phyloP scores from a whole-genome alignment of 2,329 filamentous ascomycete genomes.

The Chrysosporium keratinophilum region DNA sequence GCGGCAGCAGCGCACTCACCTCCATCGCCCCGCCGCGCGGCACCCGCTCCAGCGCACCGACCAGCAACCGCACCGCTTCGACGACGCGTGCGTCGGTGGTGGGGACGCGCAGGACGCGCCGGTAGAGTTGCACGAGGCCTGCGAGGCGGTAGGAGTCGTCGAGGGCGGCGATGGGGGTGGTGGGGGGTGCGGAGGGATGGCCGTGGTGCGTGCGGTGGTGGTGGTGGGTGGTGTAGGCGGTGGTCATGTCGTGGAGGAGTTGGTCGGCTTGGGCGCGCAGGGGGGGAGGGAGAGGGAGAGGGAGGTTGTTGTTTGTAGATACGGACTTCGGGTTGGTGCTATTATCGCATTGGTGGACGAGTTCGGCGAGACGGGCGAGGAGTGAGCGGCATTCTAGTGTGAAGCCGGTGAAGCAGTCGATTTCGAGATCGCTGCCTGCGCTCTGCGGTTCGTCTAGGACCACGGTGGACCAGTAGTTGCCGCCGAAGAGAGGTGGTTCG shows the following conservation, averaged over 20 bases:
- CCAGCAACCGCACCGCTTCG: constrained; percentile 51
- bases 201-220: constrained; percentile 34
- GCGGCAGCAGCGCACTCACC: constrained; percentile 64
- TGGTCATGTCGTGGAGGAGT: constrained; percentile 52
- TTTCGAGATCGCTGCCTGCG: constrained; percentile 52
- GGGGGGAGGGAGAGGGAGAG: constrained; percentile 33
- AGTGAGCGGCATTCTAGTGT: constrained; percentile 61
- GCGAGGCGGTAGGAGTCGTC: constrained; percentile 75
- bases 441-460: not conserved
- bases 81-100: constrained; percentile 52
- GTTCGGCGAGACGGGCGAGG: constrained; percentile 59
- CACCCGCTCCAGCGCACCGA: constrained; percentile 53
- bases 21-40: constrained; percentile 59
- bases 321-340: not conserved
- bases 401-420: constrained; percentile 74
- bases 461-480: constrained; percentile 43
- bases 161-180: constrained; percentile 47
- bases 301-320: not conserved
- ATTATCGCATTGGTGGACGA: constrained; percentile 57
- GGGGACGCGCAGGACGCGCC: constrained; percentile 57
- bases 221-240: constrained; percentile 35
- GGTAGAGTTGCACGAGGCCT: constrained; percentile 63
- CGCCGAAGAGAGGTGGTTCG: constrained; percentile 42
- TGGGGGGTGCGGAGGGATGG: constrained; percentile 32
- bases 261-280: constrained; percentile 39